These are phyloP conservation scores for Phytopythium litorale DNA, from an alignment of 352 stramenopile genomes.

Conservation along the genomic window DNA sequence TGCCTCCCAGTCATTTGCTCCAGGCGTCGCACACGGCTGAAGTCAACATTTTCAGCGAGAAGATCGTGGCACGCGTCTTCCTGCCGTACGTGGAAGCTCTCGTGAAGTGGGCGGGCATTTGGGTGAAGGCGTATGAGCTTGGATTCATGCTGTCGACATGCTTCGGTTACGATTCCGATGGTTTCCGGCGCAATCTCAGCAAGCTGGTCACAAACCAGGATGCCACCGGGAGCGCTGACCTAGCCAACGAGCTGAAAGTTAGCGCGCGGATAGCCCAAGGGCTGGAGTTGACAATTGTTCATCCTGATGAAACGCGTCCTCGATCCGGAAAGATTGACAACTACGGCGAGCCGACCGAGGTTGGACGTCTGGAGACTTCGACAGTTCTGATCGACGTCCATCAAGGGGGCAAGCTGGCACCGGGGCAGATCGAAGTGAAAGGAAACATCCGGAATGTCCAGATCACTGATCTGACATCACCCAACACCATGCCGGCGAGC, in stretches of 20 bases:
- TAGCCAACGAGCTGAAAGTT: constrained; percentile 24
- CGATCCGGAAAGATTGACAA: constrained; percentile 8
- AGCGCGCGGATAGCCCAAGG: constrained; percentile 5
- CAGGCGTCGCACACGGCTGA: constrained; percentile 4
- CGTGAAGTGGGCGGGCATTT: constrained; percentile 32
- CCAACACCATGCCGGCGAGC: constrained; percentile 24
- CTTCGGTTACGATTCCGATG: constrained; percentile 50
- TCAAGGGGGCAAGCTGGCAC: constrained; percentile 10
- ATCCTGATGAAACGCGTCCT: constrained; percentile 24
- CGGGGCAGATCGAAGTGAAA: constrained; percentile 39
- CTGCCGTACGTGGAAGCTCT: constrained; percentile 41
- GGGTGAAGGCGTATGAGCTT: constrained; percentile 43
- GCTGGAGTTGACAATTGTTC: constrained; percentile 22
- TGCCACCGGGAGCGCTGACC: constrained; percentile 10
- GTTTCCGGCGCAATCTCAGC: constrained; percentile 52
- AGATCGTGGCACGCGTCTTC: constrained; percentile 23
- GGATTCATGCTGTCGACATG: constrained; percentile 67
- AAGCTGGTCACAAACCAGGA: constrained; percentile 32
- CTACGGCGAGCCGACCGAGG: neutral
- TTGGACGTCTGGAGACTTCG: constrained; percentile 24
- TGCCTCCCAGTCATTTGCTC: neutral
- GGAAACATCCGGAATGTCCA: constrained; percentile 67
- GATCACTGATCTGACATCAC: constrained; percentile 58
- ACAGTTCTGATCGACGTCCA: constrained; percentile 27
- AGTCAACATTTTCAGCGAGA: constrained; percentile 23